Evolutionary conservation across 2,329 filamentous ascomycete species (phyloP).

Genomic region (Colletotrichum sp.): DNA sequence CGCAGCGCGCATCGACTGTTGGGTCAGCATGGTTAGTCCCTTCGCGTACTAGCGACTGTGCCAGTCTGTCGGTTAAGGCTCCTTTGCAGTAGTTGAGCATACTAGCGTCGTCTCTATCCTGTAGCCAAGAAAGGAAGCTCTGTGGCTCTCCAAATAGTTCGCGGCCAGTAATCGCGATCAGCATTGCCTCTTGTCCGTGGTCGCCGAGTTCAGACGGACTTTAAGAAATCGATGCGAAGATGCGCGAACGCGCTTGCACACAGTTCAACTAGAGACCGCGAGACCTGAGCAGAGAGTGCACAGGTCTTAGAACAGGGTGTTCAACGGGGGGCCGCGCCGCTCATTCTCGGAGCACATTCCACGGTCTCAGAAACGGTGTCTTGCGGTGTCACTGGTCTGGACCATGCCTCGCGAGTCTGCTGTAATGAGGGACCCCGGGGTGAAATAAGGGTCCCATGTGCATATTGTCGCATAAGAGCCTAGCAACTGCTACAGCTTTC

Average conservation of each 20-base stretch:
- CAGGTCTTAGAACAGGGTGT: neutral
- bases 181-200: neutral
- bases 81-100: neutral
- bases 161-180: neutral
- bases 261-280: neutral
- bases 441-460: neutral
- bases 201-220: neutral
- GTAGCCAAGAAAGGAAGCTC: neutral
- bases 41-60: neutral
- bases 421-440: neutral
- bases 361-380: neutral
- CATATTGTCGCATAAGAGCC: neutral
- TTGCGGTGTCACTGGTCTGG: neutral
- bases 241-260: neutral
- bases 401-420: neutral
- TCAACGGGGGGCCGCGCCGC: neutral
- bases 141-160: neutral
- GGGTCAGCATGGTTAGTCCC: neutral
- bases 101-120: neutral
- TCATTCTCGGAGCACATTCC: neutral
- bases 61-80: constrained; percentile 7
- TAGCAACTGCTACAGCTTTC: neutral
- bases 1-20: neutral
- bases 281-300: neutral
- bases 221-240: neutral